Evolutionary conservation across 2,329 filamentous ascomycete species (phyloP).

Genomic region (Cladosporium cucumerinum): DNA sequence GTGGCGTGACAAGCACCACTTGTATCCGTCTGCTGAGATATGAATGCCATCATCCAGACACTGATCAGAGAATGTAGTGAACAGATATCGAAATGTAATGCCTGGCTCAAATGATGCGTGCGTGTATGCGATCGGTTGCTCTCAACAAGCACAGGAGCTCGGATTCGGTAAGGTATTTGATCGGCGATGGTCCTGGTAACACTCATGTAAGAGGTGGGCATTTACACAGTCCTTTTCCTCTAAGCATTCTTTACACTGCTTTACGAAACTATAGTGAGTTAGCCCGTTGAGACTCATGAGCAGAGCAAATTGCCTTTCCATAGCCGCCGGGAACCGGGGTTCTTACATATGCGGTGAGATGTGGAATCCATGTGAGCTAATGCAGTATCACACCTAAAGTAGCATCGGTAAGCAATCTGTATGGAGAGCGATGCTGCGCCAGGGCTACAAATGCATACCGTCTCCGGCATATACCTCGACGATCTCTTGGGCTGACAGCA

Average conservation of each 20-base stretch:
- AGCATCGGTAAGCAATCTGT: background rate
- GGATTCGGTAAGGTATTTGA: background rate
- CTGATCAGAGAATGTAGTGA: background rate
- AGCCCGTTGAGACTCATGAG: background rate
- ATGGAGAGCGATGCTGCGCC: background rate
- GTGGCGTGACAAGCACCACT: background rate
- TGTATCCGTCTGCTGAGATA: background rate
- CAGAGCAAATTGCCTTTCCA: background rate
- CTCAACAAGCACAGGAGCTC: background rate
- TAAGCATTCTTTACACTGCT: background rate
- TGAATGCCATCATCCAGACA: background rate
- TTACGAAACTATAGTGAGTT: background rate
- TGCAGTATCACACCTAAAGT: background rate
- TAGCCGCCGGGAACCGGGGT: background rate
- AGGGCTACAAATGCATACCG: background rate
- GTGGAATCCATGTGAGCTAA: background rate
- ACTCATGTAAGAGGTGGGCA: background rate
- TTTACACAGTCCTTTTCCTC: background rate
- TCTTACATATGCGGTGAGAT: background rate
- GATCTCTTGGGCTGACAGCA: background rate
- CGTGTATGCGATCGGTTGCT: background rate
- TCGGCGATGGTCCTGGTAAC: background rate
- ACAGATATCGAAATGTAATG: background rate
- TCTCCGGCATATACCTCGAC: background rate
- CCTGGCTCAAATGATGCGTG: background rate